These are phyloP conservation scores for Barnettozyma sp. DNA, from an alignment of 805 yeast species.

Conservation along the genomic window DNA sequence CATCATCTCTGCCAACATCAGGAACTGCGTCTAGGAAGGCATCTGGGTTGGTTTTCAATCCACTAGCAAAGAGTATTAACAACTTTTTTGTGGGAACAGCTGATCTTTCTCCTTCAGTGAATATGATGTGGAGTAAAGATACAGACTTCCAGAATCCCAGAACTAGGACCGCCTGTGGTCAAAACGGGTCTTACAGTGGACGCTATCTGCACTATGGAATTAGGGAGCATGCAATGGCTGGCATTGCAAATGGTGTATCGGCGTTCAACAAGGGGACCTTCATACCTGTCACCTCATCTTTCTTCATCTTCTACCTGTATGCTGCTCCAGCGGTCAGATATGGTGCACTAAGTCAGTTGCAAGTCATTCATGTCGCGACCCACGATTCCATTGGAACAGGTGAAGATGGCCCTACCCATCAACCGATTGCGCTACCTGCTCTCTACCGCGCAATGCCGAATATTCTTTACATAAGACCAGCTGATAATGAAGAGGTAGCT, in stretches of 20 bases:
- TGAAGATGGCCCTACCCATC: slow-evolving; percentile 55
- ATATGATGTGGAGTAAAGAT: slow-evolving; percentile 26
- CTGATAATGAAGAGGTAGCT: not conserved
- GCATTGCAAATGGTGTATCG: slow-evolving; percentile 29
- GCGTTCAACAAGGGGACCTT: slow-evolving; percentile 31
- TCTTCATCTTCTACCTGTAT: slow-evolving; percentile 34
- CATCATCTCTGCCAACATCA: not conserved
- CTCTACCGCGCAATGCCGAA: slow-evolving; percentile 48
- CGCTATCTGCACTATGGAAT: slow-evolving; percentile 30
- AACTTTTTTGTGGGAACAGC: slow-evolving; percentile 31
- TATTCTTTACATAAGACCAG: slow-evolving; percentile 14
- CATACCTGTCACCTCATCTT: slow-evolving; percentile 34
- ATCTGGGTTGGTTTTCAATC: slow-evolving; percentile 26
- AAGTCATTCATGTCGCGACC: slow-evolving; percentile 46
- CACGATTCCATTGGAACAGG: slow-evolving; percentile 54
- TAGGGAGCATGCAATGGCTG: slow-evolving; percentile 32
- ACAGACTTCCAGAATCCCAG: slow-evolving; percentile 28
- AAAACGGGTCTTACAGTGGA: slow-evolving; percentile 28
- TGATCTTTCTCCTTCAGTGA: slow-evolving; percentile 30
- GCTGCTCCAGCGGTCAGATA: slow-evolving; percentile 48
- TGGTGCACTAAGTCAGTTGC: slow-evolving; percentile 40
- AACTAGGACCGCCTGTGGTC: slow-evolving; percentile 21
- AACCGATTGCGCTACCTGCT: slow-evolving; percentile 45
- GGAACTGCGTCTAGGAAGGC: slow-evolving; percentile 18
- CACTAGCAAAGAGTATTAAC: slow-evolving; percentile 24